Conservation (phyloP, 768 basidiomycete genomes). For the Mycena sanguinolenta region DNA sequence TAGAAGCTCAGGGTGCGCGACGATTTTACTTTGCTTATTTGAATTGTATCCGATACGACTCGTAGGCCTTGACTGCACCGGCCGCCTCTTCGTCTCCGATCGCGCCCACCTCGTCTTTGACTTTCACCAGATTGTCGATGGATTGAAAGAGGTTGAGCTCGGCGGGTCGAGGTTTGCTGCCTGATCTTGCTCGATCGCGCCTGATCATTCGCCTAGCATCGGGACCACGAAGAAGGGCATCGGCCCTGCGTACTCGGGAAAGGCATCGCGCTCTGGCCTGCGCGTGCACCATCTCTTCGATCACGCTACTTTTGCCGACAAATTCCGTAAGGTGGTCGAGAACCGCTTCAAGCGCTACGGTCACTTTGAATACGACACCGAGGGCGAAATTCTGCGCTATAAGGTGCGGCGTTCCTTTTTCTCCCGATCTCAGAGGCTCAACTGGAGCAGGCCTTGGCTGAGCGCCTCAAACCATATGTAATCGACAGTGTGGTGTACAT, state of each 20-base stretch:
- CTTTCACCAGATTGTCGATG: slow-evolving; percentile 99
- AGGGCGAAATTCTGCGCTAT: slow-evolving; percentile 94
- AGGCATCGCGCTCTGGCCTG: slow-evolving; percentile 95
- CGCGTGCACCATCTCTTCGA: slow-evolving; percentile 98
- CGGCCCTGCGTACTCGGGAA: slow-evolving; percentile 98
- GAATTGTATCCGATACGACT: neutral
- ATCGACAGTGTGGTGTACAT: slow-evolving; percentile 90
- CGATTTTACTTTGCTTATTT: neutral
- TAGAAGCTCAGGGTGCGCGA: slow-evolving; percentile 81
- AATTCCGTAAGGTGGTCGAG: slow-evolving; percentile 96
- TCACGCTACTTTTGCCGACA: slow-evolving; percentile 83
- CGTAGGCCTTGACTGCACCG: slow-evolving; percentile 87
- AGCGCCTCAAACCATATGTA: slow-evolving; percentile 88
- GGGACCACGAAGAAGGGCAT: slow-evolving; percentile 99
- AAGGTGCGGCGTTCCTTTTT: slow-evolving; percentile 64
- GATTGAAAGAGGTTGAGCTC: slow-evolving; percentile 96
- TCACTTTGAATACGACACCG: slow-evolving; percentile 97
- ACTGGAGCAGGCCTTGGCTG: slow-evolving; percentile 76
- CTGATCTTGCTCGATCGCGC: slow-evolving; percentile 8
- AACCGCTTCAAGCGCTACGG: slow-evolving; percentile 98
- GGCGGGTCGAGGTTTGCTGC: slow-evolving; percentile 82
- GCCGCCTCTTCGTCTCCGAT: slow-evolving; percentile 93
- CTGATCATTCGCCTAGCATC: slow-evolving; percentile 66
- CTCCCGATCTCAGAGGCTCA: neutral
- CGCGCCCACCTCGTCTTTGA: slow-evolving; percentile 98